Evolutionary conservation across 2,329 filamentous ascomycete species (phyloP), one percentile per base, ranked within the genome.

Genomic region (Zasmidium citrigriseum): DNA sequence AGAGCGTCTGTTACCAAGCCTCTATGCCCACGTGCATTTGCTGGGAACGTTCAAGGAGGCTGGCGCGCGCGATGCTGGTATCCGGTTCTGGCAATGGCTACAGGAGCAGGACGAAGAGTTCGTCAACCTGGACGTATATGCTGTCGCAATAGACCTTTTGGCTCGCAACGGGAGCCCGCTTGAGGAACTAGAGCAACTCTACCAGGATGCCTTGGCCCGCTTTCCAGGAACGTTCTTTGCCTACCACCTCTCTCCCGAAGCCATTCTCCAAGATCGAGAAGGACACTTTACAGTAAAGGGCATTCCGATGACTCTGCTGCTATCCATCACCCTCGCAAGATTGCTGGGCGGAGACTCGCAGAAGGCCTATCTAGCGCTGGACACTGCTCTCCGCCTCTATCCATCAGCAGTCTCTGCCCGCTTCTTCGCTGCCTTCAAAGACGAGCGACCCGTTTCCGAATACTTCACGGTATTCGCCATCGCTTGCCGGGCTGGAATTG

Each of bases 71-170:
- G 64, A 64, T 41, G 51, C 55, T n/a, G 69, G 67, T 10, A 34
- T 64, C 3, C 64, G 69, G 1, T 79, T 82, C 60, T 84, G 81
- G 81, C 63, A 70, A 20, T 83, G 80, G 80, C 70, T 83, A 14
- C 62, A 71, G 22, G 57, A 67, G 3, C 76, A 80, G 61, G 74
- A 76, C 48, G 74, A 79, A 18, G 66, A 69, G 4, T 74, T 75
- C 51, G 72, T 80, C 10, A 74, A 76, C 52, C 66, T 71, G 16
- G 68, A 72, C 3, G 76, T 79, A 0, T 83, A 82, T 59, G 80
- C 80, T 4, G 76, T 76, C 7, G 80, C 78, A 1, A 80, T 83
- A 25, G 79, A 82, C 61, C 67, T 81, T 44, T 68, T 81, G 52
- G 77, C 79, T 11, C 73, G 74, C 14, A 72, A 76, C 51, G 74